These are phyloP conservation scores for Aspergillus terreus DNA, from an alignment of 2,329 filamentous ascomycete species.

Conservation along the genomic window DNA sequence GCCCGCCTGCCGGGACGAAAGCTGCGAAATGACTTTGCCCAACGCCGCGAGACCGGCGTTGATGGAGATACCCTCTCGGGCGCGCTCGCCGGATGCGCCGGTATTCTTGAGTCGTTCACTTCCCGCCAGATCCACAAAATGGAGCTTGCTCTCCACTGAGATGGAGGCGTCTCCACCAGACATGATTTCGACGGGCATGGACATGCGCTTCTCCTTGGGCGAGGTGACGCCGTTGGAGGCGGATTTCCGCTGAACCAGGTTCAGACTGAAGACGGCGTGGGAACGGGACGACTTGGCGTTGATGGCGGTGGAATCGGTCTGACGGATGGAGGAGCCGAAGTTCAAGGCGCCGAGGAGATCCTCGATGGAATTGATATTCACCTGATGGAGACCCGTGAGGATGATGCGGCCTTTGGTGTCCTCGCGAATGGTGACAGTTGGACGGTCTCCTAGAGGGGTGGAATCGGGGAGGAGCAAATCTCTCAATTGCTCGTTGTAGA, in stretches of 20 bases:
- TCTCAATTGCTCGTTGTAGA: conserved; percentile 94
- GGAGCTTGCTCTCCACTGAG: conserved; percentile 94
- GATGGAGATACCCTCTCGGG: conserved; percentile 95
- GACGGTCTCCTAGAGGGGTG: conserved; percentile 65
- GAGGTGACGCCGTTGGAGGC: conserved; percentile 37
- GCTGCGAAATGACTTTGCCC: conserved; percentile 96
- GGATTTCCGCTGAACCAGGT: conserved; percentile 75
- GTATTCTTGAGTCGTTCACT: conserved; percentile 98
- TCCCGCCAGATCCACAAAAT: conserved; percentile 96
- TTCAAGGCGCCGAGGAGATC: conserved; percentile 86
- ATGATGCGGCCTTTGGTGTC: conserved; percentile 93
- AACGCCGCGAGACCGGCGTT: conserved; percentile 92
- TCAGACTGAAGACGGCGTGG: conserved; percentile 94
- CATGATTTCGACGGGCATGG: conserved; percentile 78
- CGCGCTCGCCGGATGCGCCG: conserved; percentile 87
- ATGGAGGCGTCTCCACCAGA: conserved; percentile 61
- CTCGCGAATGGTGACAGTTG: conserved; percentile 84
- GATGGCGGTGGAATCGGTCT: conserved; percentile 94
- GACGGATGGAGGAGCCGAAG: conserved; percentile 88
- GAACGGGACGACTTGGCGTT: conserved; percentile 97
- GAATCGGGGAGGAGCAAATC: conserved; percentile 81
- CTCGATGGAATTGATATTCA: conserved; percentile 85
- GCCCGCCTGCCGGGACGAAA: conserved; percentile 82
- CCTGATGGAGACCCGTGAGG: conserved; percentile 81
- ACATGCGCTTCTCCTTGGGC: conserved; percentile 75